These are phyloP conservation scores for Aegilops bicornis DNA, from an alignment of 176 grass and related monocot genomes.

Conservation along the genomic window DNA sequence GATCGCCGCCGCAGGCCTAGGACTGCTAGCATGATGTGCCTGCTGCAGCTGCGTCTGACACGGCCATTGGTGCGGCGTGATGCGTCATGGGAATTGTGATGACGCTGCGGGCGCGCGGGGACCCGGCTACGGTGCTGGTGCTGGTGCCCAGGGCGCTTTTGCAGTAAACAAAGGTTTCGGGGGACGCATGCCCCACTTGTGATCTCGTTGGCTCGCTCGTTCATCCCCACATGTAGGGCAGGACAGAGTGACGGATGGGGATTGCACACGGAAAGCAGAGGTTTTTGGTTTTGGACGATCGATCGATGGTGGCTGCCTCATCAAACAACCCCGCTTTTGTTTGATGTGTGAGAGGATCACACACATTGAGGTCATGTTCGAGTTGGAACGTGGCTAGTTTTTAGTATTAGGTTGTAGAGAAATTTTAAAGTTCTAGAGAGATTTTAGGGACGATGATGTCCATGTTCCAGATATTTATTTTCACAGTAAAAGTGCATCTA, in stretches of 20 bases:
- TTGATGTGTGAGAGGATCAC: too few species aligned
- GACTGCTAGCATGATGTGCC: not conserved
- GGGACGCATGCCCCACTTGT: not conserved
- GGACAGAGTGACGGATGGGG: not conserved
- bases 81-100: not conserved
- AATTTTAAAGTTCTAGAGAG: too few species aligned
- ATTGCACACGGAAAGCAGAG: not conserved
- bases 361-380: too few species aligned
- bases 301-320: not conserved
- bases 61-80: not conserved
- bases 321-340: not conserved
- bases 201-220: not conserved
- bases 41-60: not conserved
- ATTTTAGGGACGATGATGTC: too few species aligned
- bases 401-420: too few species aligned
- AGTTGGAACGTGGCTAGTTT: too few species aligned
- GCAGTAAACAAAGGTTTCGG: conserved; percentile 13
- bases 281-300: not conserved
- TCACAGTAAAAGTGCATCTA: too few species aligned
- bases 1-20: not conserved
- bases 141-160: not conserved
- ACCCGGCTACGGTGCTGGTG: not conserved
- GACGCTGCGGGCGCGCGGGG: not conserved
- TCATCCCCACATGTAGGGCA: not conserved
- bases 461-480: too few species aligned